phyloP scores from a whole-genome alignment of 2,329 filamentous ascomycete genomes.

The Clarireedia homoeocarpa region DNA sequence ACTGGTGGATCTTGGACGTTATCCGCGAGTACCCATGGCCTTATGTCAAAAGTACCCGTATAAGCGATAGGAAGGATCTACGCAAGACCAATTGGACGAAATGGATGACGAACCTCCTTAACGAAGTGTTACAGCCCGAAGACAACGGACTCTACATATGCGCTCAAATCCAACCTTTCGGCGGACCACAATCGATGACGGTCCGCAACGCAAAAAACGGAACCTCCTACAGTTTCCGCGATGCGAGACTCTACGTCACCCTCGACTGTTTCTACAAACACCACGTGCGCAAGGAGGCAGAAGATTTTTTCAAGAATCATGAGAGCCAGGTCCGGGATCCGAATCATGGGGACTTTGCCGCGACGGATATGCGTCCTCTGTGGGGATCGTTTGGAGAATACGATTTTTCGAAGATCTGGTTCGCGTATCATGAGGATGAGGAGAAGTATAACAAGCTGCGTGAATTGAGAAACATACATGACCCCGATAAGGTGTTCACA shows the following conservation, averaged over 20 bases:
- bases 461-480: conserved; percentile 21
- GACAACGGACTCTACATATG: conserved; percentile 36
- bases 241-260: conserved; percentile 33
- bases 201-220: conserved; percentile 36
- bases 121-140: conserved; percentile 32
- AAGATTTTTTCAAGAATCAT: conserved; percentile 28
- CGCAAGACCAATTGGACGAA: conserved; percentile 34
- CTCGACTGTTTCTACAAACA: conserved; percentile 39
- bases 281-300: conserved; percentile 29
- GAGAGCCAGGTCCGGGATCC: conserved; percentile 24
- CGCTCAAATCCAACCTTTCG: conserved; percentile 38
- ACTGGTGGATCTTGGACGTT: conserved; percentile 39
- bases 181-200: conserved; percentile 38
- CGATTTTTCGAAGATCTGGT: conserved; percentile 32
- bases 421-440: conserved; percentile 31
- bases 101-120: conserved; percentile 32
- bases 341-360: conserved; percentile 32
- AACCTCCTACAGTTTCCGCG: conserved; percentile 41
- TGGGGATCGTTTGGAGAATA: conserved; percentile 36
- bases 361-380: conserved; percentile 33
- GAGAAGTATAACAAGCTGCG: conserved; percentile 33
- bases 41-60: conserved; percentile 40
- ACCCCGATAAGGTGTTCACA: conserved; percentile 30
- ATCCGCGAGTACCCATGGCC: conserved; percentile 40
- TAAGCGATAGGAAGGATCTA: conserved; percentile 36